Evolutionary conservation across 345 rosid genomes (phyloP).

Genomic region (Iberis pinnata): DNA sequence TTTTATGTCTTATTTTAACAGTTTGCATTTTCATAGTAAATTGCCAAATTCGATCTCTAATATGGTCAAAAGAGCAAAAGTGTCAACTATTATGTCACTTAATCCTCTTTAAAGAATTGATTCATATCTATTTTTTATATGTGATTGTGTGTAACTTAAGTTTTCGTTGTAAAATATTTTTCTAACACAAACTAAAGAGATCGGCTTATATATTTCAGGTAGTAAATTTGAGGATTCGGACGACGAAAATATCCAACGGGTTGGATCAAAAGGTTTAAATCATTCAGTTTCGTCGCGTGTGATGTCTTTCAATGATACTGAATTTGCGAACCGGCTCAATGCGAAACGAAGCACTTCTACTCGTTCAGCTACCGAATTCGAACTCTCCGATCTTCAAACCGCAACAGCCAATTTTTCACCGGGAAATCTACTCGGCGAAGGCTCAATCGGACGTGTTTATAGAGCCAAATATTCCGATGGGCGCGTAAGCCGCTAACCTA

Average conservation of each 20-base stretch:
- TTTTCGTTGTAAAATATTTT: no score
- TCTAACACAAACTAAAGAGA: no score
- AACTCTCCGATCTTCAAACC: conserved; percentile 59
- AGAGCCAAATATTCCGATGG: conserved; percentile 65
- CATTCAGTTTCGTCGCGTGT: conserved; percentile 38
- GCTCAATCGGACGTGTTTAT: conserved; percentile 74
- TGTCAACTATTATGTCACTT: no score
- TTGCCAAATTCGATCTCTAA: no score
- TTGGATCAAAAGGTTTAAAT: conserved; percentile 44
- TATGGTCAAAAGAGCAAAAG: no score
- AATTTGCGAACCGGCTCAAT: conserved; percentile 48
- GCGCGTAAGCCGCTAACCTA: conserved; percentile 37
- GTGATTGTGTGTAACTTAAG: no score
- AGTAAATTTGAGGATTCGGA: conserved; percentile 36
- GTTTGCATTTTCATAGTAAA: no score
- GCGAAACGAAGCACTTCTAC: conserved; percentile 45
- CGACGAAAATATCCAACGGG: conserved; percentile 38
- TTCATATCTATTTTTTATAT: no score
- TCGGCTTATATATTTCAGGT: conserved; percentile 46
- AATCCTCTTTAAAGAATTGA: no score
- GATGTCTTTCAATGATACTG: conserved; percentile 46
- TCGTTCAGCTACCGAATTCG: conserved; percentile 34
- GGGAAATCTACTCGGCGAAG: conserved; percentile 68
- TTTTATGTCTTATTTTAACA: no score
- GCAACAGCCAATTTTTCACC: conserved; percentile 62